phyloP scores from a whole-genome alignment of 306 rosid species.

The Acacia acuminata region DNA sequence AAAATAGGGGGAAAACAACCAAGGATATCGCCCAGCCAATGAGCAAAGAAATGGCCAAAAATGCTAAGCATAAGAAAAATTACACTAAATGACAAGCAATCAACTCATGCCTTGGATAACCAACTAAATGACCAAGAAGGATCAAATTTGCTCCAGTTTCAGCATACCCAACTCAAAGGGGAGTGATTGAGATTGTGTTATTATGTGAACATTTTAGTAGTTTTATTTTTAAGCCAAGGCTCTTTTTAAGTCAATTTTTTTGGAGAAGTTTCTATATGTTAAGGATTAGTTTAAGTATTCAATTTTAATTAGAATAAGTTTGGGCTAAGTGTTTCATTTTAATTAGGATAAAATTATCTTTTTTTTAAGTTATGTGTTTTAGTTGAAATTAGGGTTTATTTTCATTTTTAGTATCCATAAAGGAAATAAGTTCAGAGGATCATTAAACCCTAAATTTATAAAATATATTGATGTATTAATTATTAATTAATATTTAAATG shows the following conservation, averaged over 20 bases:
- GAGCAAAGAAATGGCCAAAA: neutral
- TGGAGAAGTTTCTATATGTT: neutral
- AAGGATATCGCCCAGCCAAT: neutral
- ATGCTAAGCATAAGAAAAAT: neutral
- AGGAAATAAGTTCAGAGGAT: neutral
- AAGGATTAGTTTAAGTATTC: neutral
- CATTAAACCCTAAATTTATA: neutral
- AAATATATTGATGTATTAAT: neutral
- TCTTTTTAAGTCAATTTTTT: neutral
- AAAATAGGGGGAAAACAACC: neutral
- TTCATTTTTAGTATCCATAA: neutral
- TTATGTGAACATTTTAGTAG: neutral
- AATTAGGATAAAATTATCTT: neutral
- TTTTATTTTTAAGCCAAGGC: neutral
- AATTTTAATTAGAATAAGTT: neutral
- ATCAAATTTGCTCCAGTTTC: neutral
- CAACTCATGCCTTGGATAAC: neutral
- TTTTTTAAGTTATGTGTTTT: neutral
- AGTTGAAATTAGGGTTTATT: neutral
- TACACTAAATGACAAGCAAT: neutral
- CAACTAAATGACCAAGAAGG: neutral
- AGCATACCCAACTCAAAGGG: neutral
- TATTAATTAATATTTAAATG: neutral
- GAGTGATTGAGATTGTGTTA: neutral
- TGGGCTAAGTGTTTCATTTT: neutral